Base-by-base conservation (phyloP, 2,329 filamentous ascomycete species). In the Nemania sp. region DNA sequence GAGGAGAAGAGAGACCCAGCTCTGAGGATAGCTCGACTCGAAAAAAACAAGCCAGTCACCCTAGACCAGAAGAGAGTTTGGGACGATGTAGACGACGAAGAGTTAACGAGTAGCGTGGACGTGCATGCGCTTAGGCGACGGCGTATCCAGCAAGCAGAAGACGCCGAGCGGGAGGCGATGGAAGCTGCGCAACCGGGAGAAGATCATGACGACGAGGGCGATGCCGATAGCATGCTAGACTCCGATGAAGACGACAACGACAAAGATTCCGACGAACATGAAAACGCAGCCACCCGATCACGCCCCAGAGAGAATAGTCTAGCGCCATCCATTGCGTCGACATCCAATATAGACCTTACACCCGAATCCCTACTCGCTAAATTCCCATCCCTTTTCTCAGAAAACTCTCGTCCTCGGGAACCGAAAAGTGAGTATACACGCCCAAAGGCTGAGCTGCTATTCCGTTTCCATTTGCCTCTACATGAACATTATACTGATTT, bases 51-150 rank as follows among this genome's bases (percentile, higher is more conserved):
- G 51, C 92, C 96, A 0, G 80, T 88, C 62, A 97, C 93, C 0
- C 86, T 97, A 66, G 94, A 98, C 75, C 88, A 90, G 75, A 97
- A 97, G 84, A 89, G 96, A 78, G 89, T 93, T 35, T 98, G 93
- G 93, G 94, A 98, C 75, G 90, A 94, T 60, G 87, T 88, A 57
- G 90, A 90, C 55, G 86, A 85, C 56, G 88, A 90, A 72, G 70
- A 85, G 82, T 56, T 82, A 89, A 5, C 86, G 85, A 70, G 81
- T 82, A 15, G 82, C 72, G 87, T 90, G 35, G 87, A 90, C 70
- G 80, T 90, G 62, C 83, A 87, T 75, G 77, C 89, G 73, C 73
- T 78, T 58, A 90, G 88, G 81, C 83, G 84, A 72, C 80, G 85
- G 75, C 84, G 85, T 63, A 81, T 89, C 63, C 84, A 87, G 69